phyloP scores from a whole-genome alignment of 805 yeast genomes.

The Wickerhamomyces ciferrii region DNA sequence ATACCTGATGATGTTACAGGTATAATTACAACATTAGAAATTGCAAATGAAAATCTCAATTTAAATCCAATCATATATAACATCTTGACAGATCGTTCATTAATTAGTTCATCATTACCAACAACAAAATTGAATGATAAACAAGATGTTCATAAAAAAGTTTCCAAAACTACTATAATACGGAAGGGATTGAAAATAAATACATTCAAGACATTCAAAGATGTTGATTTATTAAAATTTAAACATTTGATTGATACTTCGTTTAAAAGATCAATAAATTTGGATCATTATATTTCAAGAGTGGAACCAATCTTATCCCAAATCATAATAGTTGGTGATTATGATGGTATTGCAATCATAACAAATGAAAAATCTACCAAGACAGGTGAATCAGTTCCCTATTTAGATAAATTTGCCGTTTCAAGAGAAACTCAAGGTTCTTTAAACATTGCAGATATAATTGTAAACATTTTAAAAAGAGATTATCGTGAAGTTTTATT shows the following conservation, averaged over 20 bases:
- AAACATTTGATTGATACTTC: constrained; percentile 69
- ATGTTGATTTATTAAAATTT: constrained; percentile 46
- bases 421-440: constrained; percentile 80
- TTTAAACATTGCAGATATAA: constrained; percentile 88
- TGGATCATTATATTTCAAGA: constrained; percentile 61
- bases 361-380: constrained; percentile 60
- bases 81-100: constrained; percentile 84
- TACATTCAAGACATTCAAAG: constrained; percentile 12
- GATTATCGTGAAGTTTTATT: constrained; percentile 67
- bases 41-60: constrained; percentile 47
- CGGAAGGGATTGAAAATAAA: constrained; percentile 59
- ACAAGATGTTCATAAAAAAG: constrained; percentile 15
- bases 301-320: constrained; percentile 66
- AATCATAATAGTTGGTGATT: constrained; percentile 83
- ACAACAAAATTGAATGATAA: constrained; percentile 34
- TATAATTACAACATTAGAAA: constrained; percentile 75
- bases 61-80: constrained; percentile 87
- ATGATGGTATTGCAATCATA: constrained; percentile 91
- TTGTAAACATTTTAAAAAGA: constrained; percentile 73
- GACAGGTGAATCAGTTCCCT: constrained; percentile 45
- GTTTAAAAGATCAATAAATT: constrained; percentile 63
- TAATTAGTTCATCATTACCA: constrained; percentile 88
- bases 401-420: constrained; percentile 93
- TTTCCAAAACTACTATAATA: constrained; percentile 61
- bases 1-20: constrained; percentile 63